phyloP scores from a whole-genome alignment of 169 alveolate species.

The Perkinsus marinus region DNA sequence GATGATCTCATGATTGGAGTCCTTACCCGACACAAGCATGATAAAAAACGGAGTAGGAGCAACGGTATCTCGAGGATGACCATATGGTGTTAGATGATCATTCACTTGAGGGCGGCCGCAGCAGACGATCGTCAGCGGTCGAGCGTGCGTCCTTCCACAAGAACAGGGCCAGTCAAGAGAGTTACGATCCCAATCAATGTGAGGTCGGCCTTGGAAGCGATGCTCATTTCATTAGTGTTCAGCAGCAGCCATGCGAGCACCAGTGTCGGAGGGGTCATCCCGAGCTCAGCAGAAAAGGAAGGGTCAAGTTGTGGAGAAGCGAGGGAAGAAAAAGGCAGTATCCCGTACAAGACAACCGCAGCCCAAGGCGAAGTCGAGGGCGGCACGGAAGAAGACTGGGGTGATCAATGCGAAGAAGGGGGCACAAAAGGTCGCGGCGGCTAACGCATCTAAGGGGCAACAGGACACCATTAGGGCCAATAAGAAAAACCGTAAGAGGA shows the following conservation, averaged over 20 bases:
- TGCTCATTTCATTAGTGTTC: too few relatives aligned
- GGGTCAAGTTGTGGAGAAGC: not conserved
- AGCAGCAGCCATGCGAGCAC: not conserved
- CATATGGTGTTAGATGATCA: not conserved
- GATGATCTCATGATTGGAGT: not conserved
- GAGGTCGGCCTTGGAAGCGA: not conserved
- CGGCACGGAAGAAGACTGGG: not conserved
- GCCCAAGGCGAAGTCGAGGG: not conserved
- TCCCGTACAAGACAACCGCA: not conserved
- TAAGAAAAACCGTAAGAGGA: not conserved
- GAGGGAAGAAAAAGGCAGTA: not conserved
- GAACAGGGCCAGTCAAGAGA: not conserved
- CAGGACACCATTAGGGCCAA: not conserved
- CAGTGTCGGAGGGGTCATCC: not conserved
- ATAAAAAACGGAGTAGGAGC: not conserved
- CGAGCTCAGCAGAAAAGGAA: too few relatives aligned
- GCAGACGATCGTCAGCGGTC: not conserved
- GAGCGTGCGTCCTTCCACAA: not conserved
- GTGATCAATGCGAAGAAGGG: not conserved
- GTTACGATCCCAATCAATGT: not conserved
- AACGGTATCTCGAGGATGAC: not conserved
- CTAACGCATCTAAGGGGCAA: not conserved
- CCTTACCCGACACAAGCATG: not conserved
- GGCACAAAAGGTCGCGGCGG: not conserved
- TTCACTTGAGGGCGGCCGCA: not conserved